Conservation (phyloP, 1,139 yeast genomes). For the Sugiyamaella castrensis region DNA sequence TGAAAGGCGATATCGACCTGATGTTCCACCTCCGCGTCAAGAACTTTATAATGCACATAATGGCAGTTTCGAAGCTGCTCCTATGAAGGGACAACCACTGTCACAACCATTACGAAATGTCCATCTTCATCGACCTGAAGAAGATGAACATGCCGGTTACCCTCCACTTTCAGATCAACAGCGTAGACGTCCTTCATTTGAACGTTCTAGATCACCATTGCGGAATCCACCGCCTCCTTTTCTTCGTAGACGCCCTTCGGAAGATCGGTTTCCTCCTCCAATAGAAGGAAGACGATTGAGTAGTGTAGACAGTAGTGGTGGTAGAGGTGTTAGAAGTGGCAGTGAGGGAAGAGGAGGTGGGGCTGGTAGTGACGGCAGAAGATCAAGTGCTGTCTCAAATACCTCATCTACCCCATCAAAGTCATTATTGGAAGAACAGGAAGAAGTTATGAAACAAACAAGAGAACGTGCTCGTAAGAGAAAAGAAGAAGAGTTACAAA, state of each 20-base stretch:
- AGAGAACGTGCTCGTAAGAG: slow-evolving; percentile 36
- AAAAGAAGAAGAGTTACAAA: slow-evolving; percentile 36
- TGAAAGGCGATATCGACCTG: slow-evolving; percentile 32
- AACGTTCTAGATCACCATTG: slow-evolving; percentile 10
- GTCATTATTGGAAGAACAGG: slow-evolving; percentile 32
- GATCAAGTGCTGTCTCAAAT: slow-evolving; percentile 5
- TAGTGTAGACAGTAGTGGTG: slow-evolving; percentile 9
- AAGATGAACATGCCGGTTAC: neutral
- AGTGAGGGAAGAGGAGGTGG: neutral
- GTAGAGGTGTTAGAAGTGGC: slow-evolving; percentile 2
- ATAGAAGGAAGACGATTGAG: slow-evolving; percentile 8
- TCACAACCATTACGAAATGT: neutral
- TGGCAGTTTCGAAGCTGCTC: slow-evolving; percentile 31
- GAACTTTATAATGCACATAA: slow-evolving; percentile 36
- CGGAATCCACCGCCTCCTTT: slow-evolving; percentile 1
- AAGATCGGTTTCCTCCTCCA: slow-evolving; percentile 1
- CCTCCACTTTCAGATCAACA: no score
- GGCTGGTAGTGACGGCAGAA: neutral
- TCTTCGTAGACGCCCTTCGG: slow-evolving; percentile 3
- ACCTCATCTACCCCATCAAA: slow-evolving; percentile 1
- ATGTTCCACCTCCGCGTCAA: slow-evolving; percentile 29
- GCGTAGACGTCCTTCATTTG: slow-evolving; percentile 6
- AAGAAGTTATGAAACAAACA: slow-evolving; percentile 35
- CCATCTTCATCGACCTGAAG: neutral
- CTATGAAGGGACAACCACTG: slow-evolving; percentile 10